Percentiles rank a stretch among this genome's conserved stretches.
phyloP scores from a whole-genome alignment of 148 eudicot genomes.

The Persicaria tinctoria region DNA sequence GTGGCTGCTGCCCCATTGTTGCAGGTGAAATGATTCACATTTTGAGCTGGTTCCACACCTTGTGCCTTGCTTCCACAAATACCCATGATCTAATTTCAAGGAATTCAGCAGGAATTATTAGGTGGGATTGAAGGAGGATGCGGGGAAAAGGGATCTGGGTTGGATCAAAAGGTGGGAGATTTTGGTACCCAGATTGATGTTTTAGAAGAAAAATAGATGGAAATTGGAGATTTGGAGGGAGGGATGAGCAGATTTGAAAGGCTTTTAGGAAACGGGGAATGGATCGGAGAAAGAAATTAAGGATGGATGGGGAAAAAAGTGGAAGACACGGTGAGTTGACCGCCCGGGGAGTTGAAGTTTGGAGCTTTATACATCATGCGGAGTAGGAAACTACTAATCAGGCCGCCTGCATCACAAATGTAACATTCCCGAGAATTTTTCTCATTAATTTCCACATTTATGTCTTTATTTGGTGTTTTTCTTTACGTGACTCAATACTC shows the following conservation, averaged over 20 bases:
- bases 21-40: not conserved
- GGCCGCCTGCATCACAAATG: too few relatives aligned
- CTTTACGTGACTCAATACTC: too few relatives aligned
- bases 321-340: not conserved
- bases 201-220: not conserved
- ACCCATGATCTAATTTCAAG: not conserved
- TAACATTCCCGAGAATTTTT: too few relatives aligned
- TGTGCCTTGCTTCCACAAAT: not conserved
- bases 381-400: too few relatives aligned
- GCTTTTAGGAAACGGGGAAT: not conserved
- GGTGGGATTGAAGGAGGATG: not conserved
- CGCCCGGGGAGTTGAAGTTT: not conserved
- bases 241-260: not conserved
- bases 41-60: not conserved
- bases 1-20: not conserved
- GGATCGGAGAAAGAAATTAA: not conserved
- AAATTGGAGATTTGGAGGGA: constrained; percentile 2
- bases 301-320: not conserved
- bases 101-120: not conserved
- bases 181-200: not conserved
- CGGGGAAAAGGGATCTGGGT: not conserved
- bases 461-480: too few relatives aligned
- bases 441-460: too few relatives aligned
- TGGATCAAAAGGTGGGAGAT: not conserved
- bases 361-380: not conserved